Evolutionary conservation across 805 yeast genomes (phyloP).

Genomic region (Saturnispora halmiae): DNA sequence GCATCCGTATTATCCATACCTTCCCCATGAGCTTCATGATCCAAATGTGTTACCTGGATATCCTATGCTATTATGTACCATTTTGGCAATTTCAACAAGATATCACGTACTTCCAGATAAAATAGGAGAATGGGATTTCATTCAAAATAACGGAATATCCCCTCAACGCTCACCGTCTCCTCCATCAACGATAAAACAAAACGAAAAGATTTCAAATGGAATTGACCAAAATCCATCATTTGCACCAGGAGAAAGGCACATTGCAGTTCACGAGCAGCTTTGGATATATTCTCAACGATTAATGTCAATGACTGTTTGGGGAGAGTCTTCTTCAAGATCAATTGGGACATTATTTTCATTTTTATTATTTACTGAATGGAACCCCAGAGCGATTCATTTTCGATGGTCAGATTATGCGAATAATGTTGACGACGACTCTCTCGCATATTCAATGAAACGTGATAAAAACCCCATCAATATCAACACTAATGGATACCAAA

Average conservation of each 20-base stretch:
- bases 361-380: conserved; percentile 86
- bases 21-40: conserved; percentile 65
- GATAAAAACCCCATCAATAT: conserved; percentile 12
- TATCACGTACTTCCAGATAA: conserved; percentile 52
- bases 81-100: conserved; percentile 70
- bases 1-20: conserved; percentile 86
- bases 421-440: conserved; percentile 37
- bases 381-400: conserved; percentile 89
- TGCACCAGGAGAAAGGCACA: conserved; percentile 27
- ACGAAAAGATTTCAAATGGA: not conserved
- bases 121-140: conserved; percentile 16
- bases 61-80: conserved; percentile 74
- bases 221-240: not conserved
- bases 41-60: conserved; percentile 61
- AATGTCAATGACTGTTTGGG: conserved; percentile 86
- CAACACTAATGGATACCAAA: not conserved
- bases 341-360: conserved; percentile 83
- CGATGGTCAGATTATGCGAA: conserved; percentile 80
- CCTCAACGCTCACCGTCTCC: not conserved
- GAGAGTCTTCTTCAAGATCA: conserved; percentile 80
- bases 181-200: not conserved
- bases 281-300: conserved; percentile 81
- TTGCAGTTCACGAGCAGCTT: conserved; percentile 64
- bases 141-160: not conserved
- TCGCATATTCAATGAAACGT: conserved; percentile 5